A percentile compares a stretch with the other conserved stretches of the same genome.
phyloP scores from a whole-genome alignment of 768 basidiomycete genomes.

The Mycena venus region DNA sequence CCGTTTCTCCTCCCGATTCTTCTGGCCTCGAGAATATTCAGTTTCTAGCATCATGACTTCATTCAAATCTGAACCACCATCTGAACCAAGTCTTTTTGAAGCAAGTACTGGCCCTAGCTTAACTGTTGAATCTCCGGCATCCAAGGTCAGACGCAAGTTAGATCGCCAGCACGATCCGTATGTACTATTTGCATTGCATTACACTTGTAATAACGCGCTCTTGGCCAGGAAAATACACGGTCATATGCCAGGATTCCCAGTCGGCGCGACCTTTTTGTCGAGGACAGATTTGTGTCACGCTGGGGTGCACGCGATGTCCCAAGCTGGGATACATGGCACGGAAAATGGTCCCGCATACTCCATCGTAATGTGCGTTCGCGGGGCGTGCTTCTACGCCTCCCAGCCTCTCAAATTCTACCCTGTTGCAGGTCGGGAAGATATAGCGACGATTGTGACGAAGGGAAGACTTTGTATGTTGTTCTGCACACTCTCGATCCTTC shows the following conservation, averaged over 20 bases:
- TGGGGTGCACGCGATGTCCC: conserved; percentile 48
- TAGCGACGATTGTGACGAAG: conserved; percentile 54
- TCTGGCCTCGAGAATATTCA: too few species aligned
- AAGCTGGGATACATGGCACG: conserved; percentile 57
- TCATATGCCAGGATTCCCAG: conserved; percentile 41
- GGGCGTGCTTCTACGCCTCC: background rate
- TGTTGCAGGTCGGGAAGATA: conserved; percentile 50
- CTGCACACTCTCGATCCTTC: background rate
- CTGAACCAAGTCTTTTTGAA: too few species aligned
- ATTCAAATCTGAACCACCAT: too few species aligned
- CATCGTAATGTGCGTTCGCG: conserved; percentile 48
- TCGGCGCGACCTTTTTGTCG: conserved; percentile 38
- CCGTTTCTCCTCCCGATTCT: too few species aligned
- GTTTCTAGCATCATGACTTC: too few species aligned
- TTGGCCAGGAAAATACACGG: conserved; percentile 44
- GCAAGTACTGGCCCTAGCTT: too few species aligned
- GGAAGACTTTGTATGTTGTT: conserved; percentile 50
- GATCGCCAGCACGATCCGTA: background rate
- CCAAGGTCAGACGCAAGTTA: too few species aligned
- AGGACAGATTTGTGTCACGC: conserved; percentile 37
- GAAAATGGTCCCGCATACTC: conserved; percentile 51
- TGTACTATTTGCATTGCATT: too few species aligned
- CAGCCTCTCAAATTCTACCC: background rate
- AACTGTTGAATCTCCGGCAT: too few species aligned
- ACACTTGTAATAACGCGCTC: too few species aligned